These are phyloP conservation scores for Xylariaceae sp. DNA, from an alignment of 2,329 filamentous ascomycete species.

Conservation along the genomic window DNA sequence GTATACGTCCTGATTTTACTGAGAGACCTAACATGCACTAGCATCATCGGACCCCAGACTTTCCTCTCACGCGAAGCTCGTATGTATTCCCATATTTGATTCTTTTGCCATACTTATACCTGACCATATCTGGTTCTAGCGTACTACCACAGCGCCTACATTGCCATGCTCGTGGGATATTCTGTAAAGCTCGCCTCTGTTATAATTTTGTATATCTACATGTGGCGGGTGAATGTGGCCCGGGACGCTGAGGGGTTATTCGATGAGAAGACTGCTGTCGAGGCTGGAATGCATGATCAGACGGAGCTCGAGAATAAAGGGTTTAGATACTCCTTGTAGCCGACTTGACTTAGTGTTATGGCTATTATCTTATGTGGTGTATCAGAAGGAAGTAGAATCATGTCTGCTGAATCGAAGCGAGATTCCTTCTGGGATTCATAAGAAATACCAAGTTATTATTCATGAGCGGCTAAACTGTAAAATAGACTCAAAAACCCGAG, in stretches of 20 bases:
- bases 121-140: conserved; percentile 24
- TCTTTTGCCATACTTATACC: neutral
- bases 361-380: too few relatives aligned
- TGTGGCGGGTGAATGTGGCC: conserved; percentile 38
- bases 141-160: conserved; percentile 41
- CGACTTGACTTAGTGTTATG: too few relatives aligned
- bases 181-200: conserved; percentile 37
- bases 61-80: conserved; percentile 35
- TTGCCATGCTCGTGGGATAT: conserved; percentile 43
- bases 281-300: conserved; percentile 41
- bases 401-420: too few relatives aligned
- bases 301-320: conserved; percentile 42
- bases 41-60: conserved; percentile 43
- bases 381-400: too few relatives aligned
- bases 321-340: conserved; percentile 38
- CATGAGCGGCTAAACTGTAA: too few relatives aligned
- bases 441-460: too few relatives aligned
- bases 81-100: conserved; percentile 21
- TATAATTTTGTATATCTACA: conserved; percentile 39
- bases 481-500: too few relatives aligned
- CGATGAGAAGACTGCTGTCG: conserved; percentile 39
- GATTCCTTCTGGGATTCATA: too few relatives aligned
- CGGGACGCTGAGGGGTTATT: conserved; percentile 36
- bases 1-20: too few relatives aligned
- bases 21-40: conserved; percentile 17